Evolutionary conservation across 2,329 filamentous ascomycete genomes (phyloP).

Genomic region (Beauveria caledonica): DNA sequence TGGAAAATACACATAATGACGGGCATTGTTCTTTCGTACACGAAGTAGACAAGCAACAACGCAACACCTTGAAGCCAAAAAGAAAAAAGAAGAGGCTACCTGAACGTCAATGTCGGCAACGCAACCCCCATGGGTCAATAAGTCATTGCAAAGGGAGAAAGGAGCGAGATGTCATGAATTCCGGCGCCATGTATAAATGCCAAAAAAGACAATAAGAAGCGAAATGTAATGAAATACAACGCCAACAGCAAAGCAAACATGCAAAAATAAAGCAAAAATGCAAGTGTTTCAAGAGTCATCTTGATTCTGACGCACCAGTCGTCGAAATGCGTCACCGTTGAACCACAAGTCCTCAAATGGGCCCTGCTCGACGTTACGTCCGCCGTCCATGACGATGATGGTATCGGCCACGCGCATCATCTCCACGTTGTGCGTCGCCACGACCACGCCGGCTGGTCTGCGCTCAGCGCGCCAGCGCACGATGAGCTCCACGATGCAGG

Average conservation of each 20-base stretch:
- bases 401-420: slow-evolving; percentile 80
- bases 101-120: too few relatives aligned
- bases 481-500: slow-evolving; percentile 51
- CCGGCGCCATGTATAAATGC: too few relatives aligned
- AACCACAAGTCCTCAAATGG: slow-evolving; percentile 51
- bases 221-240: too few relatives aligned
- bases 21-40: neutral
- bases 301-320: slow-evolving; percentile 31
- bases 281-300: neutral
- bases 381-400: slow-evolving; percentile 64
- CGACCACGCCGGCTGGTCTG: slow-evolving; percentile 56
- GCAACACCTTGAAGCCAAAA: too few relatives aligned
- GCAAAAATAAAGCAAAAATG: neutral
- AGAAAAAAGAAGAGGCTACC: too few relatives aligned
- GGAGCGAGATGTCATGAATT: too few relatives aligned
- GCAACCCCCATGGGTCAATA: too few relatives aligned
- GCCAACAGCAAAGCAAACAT: neutral
- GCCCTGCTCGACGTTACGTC: slow-evolving; percentile 59
- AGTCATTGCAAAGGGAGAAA: too few relatives aligned
- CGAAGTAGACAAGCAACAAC: too few relatives aligned
- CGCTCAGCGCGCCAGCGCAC: slow-evolving; percentile 15
- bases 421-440: slow-evolving; percentile 73
- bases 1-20: neutral
- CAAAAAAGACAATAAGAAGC: too few relatives aligned
- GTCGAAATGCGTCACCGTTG: slow-evolving; percentile 37